Conservation (phyloP, 192 early-diverging fungal genomes). For the Geosiphon pyriformis region DNA sequence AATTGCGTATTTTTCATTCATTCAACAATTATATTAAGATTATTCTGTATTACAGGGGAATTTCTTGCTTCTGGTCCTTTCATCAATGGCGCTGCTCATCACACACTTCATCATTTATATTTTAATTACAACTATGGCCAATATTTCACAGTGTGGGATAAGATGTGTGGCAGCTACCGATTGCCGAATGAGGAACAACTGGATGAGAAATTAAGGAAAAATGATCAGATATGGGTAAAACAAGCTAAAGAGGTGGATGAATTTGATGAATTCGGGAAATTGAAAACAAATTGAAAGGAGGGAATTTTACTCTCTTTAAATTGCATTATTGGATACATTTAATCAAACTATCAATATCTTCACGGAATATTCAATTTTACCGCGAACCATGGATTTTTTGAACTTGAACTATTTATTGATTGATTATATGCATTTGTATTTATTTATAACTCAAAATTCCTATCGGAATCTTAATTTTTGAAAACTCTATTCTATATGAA, state of each 20-base stretch:
- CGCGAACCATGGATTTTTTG: too few relatives aligned
- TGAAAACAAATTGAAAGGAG: conserved; percentile 20
- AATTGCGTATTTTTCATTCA: neutral
- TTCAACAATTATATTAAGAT: neutral
- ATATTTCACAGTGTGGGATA: conserved; percentile 95
- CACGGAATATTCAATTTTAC: too few relatives aligned
- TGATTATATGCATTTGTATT: too few relatives aligned
- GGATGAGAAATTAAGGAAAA: conserved; percentile 52
- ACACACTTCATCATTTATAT: conserved; percentile 96
- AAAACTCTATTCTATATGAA: too few relatives aligned
- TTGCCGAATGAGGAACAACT: conserved; percentile 64
- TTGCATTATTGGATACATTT: too few relatives aligned
- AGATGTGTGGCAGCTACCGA: conserved; percentile 61
- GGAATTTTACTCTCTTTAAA: too few relatives aligned
- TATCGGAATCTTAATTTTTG: too few relatives aligned
- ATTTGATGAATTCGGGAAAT: conserved; percentile 42
- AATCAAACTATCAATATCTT: too few relatives aligned
- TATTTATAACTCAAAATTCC: too few relatives aligned
- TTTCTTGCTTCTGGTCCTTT: conserved; percentile 62
- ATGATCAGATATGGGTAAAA: conserved; percentile 55
- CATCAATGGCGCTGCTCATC: conserved; percentile 91
- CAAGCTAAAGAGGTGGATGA: conserved; percentile 60
- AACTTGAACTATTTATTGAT: too few relatives aligned
- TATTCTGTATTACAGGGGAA: conserved; percentile 41
- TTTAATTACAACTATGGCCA: conserved; percentile 99